Evolutionary conservation across 225 moss, liverwort and hornwort genomes (phyloP).

Genomic region (Physcomitrium patens): DNA sequence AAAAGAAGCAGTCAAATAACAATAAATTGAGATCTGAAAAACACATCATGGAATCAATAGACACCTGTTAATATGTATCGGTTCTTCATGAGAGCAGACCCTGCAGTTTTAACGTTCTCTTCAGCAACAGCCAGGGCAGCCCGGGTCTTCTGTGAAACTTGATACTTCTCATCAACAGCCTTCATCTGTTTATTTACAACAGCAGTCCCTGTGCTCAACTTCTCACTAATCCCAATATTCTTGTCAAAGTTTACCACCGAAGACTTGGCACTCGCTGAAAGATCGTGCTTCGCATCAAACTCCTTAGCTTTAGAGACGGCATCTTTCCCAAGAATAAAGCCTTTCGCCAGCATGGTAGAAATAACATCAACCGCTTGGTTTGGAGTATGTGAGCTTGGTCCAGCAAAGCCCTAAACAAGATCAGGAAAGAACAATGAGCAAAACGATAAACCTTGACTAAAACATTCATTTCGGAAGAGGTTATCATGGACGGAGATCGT

Average conservation of each 20-base stretch:
- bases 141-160: conserved; percentile 88
- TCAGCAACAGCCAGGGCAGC: conserved; percentile 87
- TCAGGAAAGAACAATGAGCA: not conserved
- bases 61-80: conserved; percentile 82
- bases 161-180: conserved; percentile 91
- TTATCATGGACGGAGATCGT: no score
- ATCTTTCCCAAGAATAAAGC: conserved; percentile 75
- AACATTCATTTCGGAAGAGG: no score
- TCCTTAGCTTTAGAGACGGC: conserved; percentile 80
- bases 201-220: conserved; percentile 75
- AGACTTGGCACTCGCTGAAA: conserved; percentile 77
- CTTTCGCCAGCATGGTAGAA: conserved; percentile 73
- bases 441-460: no score
- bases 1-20: not conserved
- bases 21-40: not conserved
- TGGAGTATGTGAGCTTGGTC: conserved; percentile 34
- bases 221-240: conserved; percentile 77
- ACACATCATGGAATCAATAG: not conserved
- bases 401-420: conserved; percentile 29
- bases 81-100: conserved; percentile 92
- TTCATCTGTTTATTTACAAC: conserved; percentile 88
- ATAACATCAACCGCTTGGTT: conserved; percentile 75
- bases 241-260: conserved; percentile 75
- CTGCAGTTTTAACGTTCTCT: conserved; percentile 80
- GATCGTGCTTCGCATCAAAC: conserved; percentile 87